A percentile compares a stretch with the other conserved stretches of the same genome.
Evolutionary conservation across 495 filamentous ascomycete species (phyloP).

Genomic region (Baudoinia panamericana): DNA sequence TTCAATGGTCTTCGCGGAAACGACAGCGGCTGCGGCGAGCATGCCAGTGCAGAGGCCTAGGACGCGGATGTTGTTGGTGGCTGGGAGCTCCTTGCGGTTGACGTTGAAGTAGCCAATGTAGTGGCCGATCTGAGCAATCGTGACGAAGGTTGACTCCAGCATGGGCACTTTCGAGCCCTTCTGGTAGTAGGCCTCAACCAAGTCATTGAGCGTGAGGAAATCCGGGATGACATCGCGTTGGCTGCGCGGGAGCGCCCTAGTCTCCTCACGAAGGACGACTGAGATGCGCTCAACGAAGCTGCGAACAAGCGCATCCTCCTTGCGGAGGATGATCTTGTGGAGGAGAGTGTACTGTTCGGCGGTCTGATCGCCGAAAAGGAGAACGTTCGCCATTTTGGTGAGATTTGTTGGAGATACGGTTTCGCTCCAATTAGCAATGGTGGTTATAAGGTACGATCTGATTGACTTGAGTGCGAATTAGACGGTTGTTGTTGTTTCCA

Average conservation of each 20-base stretch:
- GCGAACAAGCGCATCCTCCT: slow-evolving; percentile 49
- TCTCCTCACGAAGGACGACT: slow-evolving; percentile 50
- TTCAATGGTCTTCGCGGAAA: slow-evolving; percentile 51
- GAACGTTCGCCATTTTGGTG: slow-evolving; percentile 28
- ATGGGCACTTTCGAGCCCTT: slow-evolving; percentile 45
- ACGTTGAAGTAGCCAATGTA: slow-evolving; percentile 58
- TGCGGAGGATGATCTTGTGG: slow-evolving; percentile 46
- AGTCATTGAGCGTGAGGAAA: slow-evolving; percentile 55
- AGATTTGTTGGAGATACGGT: neutral
- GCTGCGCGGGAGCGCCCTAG: slow-evolving; percentile 44
- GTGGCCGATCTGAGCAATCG: slow-evolving; percentile 57
- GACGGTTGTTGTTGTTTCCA: neutral
- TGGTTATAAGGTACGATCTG: neutral
- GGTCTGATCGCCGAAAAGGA: slow-evolving; percentile 66
- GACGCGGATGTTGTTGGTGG: slow-evolving; percentile 35
- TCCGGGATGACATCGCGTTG: slow-evolving; percentile 51
- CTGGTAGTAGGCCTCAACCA: slow-evolving; percentile 54
- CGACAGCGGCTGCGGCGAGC: slow-evolving; percentile 58
- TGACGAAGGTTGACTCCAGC: slow-evolving; percentile 53
- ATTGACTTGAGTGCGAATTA: too few species aligned
- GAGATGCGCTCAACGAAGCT: slow-evolving; percentile 52
- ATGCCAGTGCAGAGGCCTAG: slow-evolving; percentile 61
- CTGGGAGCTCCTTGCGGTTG: slow-evolving; percentile 34
- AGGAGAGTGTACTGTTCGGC: slow-evolving; percentile 56
- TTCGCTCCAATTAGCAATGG: neutral